Evolutionary conservation across 352 stramenopile species (phyloP).

Genomic region (Pythium apleroticum): DNA sequence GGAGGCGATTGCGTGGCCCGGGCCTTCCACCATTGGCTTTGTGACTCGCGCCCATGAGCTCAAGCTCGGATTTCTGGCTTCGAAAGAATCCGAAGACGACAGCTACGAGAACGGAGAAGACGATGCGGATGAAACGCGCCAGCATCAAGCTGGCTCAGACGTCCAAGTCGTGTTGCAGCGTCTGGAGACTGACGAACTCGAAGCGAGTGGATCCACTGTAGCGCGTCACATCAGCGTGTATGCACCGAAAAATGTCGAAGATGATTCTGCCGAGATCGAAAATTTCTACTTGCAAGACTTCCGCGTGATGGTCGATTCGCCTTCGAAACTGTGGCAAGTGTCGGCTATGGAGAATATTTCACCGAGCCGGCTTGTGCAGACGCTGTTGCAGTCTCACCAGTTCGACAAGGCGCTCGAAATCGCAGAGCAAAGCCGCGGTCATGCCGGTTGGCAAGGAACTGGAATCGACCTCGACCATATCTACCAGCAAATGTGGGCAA

Average conservation of each 20-base stretch:
- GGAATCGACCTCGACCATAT: conserved; percentile 40
- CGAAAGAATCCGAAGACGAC: conserved; percentile 3
- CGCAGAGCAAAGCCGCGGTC: conserved; percentile 13
- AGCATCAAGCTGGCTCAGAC: conserved; percentile 1
- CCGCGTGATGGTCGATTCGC: background rate
- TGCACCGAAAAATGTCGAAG: background rate
- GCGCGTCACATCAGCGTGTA: background rate
- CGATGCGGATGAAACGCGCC: background rate
- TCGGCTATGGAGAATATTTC: background rate
- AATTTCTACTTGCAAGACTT: background rate
- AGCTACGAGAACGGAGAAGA: background rate
- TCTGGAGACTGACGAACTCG: background rate
- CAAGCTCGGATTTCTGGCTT: conserved; percentile 5
- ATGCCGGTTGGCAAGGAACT: background rate
- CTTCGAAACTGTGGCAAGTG: conserved; percentile 1
- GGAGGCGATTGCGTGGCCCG: conserved; percentile 20
- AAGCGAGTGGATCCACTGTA: background rate
- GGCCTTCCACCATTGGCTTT: conserved; percentile 12
- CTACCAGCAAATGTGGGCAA: conserved; percentile 48
- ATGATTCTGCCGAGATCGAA: background rate
- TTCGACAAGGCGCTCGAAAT: conserved; percentile 44
- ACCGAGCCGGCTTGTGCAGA: conserved; percentile 35
- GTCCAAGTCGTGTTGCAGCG: conserved; percentile 1
- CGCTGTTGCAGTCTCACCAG: conserved; percentile 34
- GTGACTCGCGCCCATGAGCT: conserved; percentile 2